Evolutionary conservation across 805 yeast species (phyloP).

Genomic region (Zygosaccharomyces kombuchaensis): DNA sequence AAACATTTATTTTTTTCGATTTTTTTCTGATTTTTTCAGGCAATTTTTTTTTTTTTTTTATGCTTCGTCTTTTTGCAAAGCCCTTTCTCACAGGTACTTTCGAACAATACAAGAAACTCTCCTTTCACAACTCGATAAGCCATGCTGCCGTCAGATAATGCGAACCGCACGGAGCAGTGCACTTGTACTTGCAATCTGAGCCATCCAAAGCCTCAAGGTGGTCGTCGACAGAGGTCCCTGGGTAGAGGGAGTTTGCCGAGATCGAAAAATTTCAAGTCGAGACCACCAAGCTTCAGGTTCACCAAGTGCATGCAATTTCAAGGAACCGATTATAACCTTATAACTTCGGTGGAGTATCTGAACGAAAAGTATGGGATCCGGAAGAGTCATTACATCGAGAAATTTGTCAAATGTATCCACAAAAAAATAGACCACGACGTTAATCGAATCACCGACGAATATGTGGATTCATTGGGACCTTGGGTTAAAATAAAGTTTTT

Average conservation of each 20-base stretch:
- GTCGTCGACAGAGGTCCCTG: background rate
- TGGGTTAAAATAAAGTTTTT: constrained; percentile 32
- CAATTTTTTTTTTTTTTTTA: background rate
- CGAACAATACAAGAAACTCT: background rate
- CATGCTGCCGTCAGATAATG: background rate
- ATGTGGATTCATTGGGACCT: constrained; percentile 22
- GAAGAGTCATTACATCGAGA: constrained; percentile 28
- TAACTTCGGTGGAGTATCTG: constrained; percentile 32
- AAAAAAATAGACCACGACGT: constrained; percentile 31
- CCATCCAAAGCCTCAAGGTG: background rate
- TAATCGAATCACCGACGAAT: constrained; percentile 23
- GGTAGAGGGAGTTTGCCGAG: background rate
- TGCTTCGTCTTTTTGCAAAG: background rate
- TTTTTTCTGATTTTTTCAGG: too few species aligned
- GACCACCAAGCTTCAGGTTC: constrained; percentile 22
- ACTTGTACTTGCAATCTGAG: background rate
- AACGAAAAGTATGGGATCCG: constrained; percentile 33
- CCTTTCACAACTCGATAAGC: background rate
- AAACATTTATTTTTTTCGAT: too few species aligned
- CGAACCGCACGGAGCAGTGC: background rate
- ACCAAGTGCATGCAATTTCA: constrained; percentile 23
- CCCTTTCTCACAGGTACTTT: background rate
- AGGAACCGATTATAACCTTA: constrained; percentile 29
- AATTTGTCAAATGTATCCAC: constrained; percentile 32
- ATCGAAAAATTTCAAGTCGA: constrained; percentile 4